Conservation (phyloP, 2,329 filamentous ascomycete species). For the Cladosporium sphaerospermum region DNA sequence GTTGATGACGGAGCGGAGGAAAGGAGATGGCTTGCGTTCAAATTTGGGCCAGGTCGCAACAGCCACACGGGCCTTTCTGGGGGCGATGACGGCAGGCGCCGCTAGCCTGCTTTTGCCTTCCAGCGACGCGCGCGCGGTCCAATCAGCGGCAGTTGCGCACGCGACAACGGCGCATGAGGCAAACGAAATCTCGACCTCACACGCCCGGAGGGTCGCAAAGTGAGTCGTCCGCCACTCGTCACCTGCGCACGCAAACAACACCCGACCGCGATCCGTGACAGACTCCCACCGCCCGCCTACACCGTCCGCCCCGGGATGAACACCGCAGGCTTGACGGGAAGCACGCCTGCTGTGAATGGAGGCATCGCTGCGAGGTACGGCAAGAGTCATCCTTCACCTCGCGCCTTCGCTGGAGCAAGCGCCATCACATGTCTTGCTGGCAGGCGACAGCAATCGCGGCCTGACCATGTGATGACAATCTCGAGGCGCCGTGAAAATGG, state of each 20-base stretch:
- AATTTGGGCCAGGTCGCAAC: constrained; percentile 11
- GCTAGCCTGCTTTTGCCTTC: constrained; percentile 1
- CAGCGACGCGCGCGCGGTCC: neutral
- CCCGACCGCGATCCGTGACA: no score
- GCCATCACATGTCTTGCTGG: no score
- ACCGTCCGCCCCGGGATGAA: neutral
- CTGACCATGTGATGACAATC: no score
- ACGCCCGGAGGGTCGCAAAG: neutral
- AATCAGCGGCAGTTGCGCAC: neutral
- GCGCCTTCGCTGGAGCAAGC: no score
- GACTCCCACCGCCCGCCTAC: no score
- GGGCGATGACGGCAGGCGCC: constrained; percentile 13
- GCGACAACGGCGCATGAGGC: constrained; percentile 4
- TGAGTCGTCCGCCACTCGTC: neutral
- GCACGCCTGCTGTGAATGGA: constrained; percentile 1
- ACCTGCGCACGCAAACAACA: neutral
- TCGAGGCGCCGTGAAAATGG: no score
- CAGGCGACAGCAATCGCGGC: no score
- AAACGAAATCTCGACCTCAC: constrained; percentile 10
- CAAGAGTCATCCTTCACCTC: constrained; percentile 7
- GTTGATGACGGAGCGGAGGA: constrained; percentile 20
- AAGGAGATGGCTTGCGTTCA: constrained; percentile 12
- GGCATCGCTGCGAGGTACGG: constrained; percentile 4
- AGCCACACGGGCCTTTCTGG: neutral
- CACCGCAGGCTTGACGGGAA: neutral